Evolutionary conservation across 2,329 filamentous ascomycete species (phyloP), one percentile per base, ranked within the genome.

Genomic region (Aspergillus sp.): DNA sequence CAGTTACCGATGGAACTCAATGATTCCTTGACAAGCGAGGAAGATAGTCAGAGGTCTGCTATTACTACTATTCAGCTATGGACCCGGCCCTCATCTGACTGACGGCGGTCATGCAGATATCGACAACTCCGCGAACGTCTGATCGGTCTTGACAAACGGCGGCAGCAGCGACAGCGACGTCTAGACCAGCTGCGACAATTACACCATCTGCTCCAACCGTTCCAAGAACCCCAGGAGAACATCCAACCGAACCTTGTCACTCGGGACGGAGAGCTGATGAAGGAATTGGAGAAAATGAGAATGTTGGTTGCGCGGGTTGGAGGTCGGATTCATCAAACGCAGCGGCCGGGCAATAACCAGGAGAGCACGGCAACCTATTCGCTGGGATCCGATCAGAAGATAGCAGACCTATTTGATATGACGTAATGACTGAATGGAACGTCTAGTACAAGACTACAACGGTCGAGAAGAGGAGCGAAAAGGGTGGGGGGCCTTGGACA

Each of bases 241-340:
- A 78, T 85, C 46, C 83, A 85, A 63, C 82, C 82, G 2, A 85
- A 85, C 62, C 71, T 86, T 24, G 77, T 83, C 32, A 82, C 80
- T 36, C 75, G 76, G 54, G 81, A 85, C 65, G 79, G 80, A 11
- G 80, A 81, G 58, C 70, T 86, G 54, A 74, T 75, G 12, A 71
- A 75, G 16, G 82, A 85, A 66, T 59, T 85, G 58, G 77, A 78
- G 52, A 80, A 78, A 67, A 82, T 80, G 72, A 73, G 78, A 55
- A 79, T 80, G 68, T 69, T 81, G 51, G 70, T 80, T 53, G 78
- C 78, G 29, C 72, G 78, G 46, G 78, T 79, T 26, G 73, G 73
- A 22, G 75, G 71, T 29, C 70, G 75, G 51, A 65, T 80, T 54
- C 65, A 66, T 56, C 73, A 75, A 36, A 67, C 66, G 32, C 67